Evolutionary conservation across 176 grass and related monocot species (phyloP).

Genomic region (Triticum aestivum): DNA sequence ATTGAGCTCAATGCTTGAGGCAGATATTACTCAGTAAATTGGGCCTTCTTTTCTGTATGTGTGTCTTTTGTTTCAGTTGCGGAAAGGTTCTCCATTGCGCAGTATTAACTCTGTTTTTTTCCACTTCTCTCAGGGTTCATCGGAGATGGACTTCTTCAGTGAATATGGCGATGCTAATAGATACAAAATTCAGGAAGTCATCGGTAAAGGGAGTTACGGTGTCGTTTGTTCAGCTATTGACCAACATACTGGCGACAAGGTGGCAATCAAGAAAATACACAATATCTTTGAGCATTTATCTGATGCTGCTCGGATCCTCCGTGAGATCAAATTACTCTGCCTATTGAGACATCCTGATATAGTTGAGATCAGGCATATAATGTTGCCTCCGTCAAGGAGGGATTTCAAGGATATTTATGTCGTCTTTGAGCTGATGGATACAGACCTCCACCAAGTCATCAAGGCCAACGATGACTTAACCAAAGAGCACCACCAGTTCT

Average conservation of each 20-base stretch:
- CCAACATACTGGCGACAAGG: slow-evolving; percentile 81
- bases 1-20: slow-evolving; percentile 11
- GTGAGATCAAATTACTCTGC: slow-evolving; percentile 93
- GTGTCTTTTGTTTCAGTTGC: neutral
- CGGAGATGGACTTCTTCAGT: slow-evolving; percentile 90
- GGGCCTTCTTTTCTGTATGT: neutral
- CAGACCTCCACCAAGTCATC: slow-evolving; percentile 97
- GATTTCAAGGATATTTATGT: slow-evolving; percentile 99
- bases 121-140: slow-evolving; percentile 58
- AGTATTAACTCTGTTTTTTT: slow-evolving; percentile 17
- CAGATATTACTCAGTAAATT: slow-evolving; percentile 19
- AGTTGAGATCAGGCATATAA: slow-evolving; percentile 96
- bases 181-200: slow-evolving; percentile 90
- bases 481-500: slow-evolving; percentile 90
- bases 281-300: slow-evolving; percentile 95
- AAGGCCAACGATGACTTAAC: slow-evolving; percentile 98
- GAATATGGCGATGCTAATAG: slow-evolving; percentile 92
- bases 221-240: slow-evolving; percentile 94
- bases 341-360: slow-evolving; percentile 90
- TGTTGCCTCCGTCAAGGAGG: slow-evolving; percentile 84
- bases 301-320: slow-evolving; percentile 84
- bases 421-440: slow-evolving; percentile 96
- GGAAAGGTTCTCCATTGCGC: neutral
- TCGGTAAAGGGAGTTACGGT: slow-evolving; percentile 96
- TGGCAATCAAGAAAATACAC: slow-evolving; percentile 96